Evolutionary conservation across 345 rosid species (phyloP).

Genomic region (Crucihimalaya himalaica): DNA sequence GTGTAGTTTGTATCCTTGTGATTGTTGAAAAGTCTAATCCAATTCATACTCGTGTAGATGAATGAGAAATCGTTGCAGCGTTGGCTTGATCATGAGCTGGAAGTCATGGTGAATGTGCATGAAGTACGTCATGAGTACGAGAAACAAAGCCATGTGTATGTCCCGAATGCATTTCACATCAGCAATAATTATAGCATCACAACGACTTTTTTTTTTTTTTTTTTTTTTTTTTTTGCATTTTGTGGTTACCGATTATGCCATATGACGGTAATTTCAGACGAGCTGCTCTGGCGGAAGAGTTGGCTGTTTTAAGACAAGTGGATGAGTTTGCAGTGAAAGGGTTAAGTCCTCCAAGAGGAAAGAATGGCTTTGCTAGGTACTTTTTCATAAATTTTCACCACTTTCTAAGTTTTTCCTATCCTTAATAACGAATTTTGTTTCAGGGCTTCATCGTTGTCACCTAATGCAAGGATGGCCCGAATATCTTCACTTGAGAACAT

Average conservation of each 20-base stretch:
- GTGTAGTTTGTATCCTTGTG: constrained; percentile 18
- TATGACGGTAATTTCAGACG: constrained; percentile 54
- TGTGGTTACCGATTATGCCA: constrained; percentile 11
- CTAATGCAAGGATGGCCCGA: constrained; percentile 87
- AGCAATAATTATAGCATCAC: background rate
- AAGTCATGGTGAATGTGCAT: constrained; percentile 98
- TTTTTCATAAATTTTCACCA: constrained; percentile 6
- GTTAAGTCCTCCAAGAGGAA: constrained; percentile 87
- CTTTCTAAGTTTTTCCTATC: background rate
- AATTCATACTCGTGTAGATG: constrained; percentile 47
- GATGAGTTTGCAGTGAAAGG: constrained; percentile 91
- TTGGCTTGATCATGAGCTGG: constrained; percentile 96
- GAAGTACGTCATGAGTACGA: constrained; percentile 97
- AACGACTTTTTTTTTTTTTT: background rate
- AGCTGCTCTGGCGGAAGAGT: constrained; percentile 92
- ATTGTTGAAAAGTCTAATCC: constrained; percentile 12
- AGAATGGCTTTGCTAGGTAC: constrained; percentile 94
- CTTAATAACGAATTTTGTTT: background rate
- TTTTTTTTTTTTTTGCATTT: too few species aligned
- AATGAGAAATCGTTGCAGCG: constrained; percentile 92
- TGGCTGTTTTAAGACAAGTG: constrained; percentile 84
- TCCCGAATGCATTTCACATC: constrained; percentile 18
- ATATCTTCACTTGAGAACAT: constrained; percentile 91
- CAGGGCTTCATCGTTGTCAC: constrained; percentile 97
- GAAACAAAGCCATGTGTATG: constrained; percentile 98